These are phyloP conservation scores for Pleoardoris graminearum DNA, from an alignment of 2,329 filamentous ascomycete genomes.

Conservation along the genomic window DNA sequence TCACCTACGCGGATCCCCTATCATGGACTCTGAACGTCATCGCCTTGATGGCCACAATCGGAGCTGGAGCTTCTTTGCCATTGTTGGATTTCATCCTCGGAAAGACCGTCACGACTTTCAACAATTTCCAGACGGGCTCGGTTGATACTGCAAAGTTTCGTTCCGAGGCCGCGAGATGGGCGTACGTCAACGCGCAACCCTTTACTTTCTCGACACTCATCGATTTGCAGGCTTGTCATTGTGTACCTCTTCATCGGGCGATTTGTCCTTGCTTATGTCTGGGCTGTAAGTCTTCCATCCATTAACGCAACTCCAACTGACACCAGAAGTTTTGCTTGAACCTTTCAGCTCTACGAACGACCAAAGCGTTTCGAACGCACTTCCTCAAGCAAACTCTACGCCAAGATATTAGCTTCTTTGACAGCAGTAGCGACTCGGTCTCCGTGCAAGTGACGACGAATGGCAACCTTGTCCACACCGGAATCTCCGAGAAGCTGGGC, in stretches of 20 bases:
- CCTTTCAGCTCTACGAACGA: slow-evolving; percentile 53
- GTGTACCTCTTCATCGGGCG: slow-evolving; percentile 71
- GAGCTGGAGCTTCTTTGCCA: slow-evolving; percentile 45
- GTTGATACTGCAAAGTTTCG: slow-evolving; percentile 42
- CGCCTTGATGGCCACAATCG: background rate
- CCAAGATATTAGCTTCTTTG: slow-evolving; percentile 53
- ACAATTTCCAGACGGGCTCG: slow-evolving; percentile 44
- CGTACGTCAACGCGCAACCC: slow-evolving; percentile 23
- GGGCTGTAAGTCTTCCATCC: slow-evolving; percentile 20
- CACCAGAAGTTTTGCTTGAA: background rate
- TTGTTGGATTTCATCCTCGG: slow-evolving; percentile 59
- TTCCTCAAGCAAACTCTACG: slow-evolving; percentile 67
- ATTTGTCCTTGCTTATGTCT: slow-evolving; percentile 62
- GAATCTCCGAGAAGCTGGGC: slow-evolving; percentile 60
- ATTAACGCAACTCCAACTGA: background rate
- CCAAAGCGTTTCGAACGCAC: slow-evolving; percentile 57
- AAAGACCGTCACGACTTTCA: slow-evolving; percentile 53
- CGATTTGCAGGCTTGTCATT: slow-evolving; percentile 37
- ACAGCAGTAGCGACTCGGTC: slow-evolving; percentile 91
- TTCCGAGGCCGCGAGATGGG: slow-evolving; percentile 38
- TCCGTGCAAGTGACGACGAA: slow-evolving; percentile 93
- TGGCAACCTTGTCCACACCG: slow-evolving; percentile 90
- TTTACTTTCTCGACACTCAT: too few species aligned
- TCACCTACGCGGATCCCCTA: background rate
- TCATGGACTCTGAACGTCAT: background rate